Conservation (phyloP, 2,329 filamentous ascomycete species). For the Pyrenophora teres region DNA sequence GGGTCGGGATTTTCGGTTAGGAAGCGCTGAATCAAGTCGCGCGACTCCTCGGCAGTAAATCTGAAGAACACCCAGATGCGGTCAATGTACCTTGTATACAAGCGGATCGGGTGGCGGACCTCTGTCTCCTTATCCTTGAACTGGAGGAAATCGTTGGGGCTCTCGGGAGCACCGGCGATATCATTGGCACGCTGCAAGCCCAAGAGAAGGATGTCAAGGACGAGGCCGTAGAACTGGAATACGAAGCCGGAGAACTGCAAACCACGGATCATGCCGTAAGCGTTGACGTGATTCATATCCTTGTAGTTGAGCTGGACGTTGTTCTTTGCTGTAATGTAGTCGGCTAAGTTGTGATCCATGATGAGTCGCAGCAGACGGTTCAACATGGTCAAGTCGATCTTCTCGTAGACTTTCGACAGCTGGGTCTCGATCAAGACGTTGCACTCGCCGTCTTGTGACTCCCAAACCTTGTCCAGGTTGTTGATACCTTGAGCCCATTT, state of each 20-base stretch:
- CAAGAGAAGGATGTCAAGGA: conserved; percentile 88
- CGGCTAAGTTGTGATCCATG: conserved; percentile 99
- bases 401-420: conserved; percentile 98
- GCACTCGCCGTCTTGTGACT: conserved; percentile 89
- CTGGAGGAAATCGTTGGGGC: conserved; percentile 95
- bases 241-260: conserved; percentile 98
- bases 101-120: conserved; percentile 87
- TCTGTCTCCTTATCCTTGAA: conserved; percentile 94
- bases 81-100: conserved; percentile 98
- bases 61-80: conserved; percentile 98
- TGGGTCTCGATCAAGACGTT: conserved; percentile 99
- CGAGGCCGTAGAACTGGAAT: conserved; percentile 97
- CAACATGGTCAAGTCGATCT: conserved; percentile 94
- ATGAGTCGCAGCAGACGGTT: conserved; percentile 92
- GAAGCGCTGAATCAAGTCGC: conserved; percentile 96
- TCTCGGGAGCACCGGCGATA: conserved; percentile 90
- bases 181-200: conserved; percentile 96
- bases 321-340: conserved; percentile 99
- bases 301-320: conserved; percentile 99
- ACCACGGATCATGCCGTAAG: conserved; percentile 96
- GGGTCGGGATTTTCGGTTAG: conserved; percentile 97
- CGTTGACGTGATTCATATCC: conserved; percentile 99
- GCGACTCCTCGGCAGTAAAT: conserved; percentile 90
- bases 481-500: conserved; percentile 99
- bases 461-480: conserved; percentile 94